These are phyloP conservation scores for Poterioochromonas sp. DNA, from an alignment of 352 stramenopile species.

Conservation along the genomic window DNA sequence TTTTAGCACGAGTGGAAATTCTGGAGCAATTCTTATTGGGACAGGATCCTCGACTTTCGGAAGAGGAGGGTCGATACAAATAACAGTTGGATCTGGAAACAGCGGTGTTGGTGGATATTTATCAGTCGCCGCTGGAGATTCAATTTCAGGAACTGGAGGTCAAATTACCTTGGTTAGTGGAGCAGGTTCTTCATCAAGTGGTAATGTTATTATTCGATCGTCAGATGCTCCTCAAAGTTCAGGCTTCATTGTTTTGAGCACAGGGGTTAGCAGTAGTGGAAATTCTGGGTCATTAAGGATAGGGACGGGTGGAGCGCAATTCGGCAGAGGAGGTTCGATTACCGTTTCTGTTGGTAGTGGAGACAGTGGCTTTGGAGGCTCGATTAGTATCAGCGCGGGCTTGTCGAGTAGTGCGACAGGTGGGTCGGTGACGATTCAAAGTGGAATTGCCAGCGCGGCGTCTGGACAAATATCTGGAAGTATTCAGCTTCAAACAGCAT, in stretches of 20 bases:
- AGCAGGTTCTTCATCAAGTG: conserved; percentile 1
- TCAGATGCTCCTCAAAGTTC: neutral
- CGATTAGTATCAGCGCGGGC: conserved; percentile 53
- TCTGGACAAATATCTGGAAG: conserved; percentile 20
- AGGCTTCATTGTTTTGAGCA: conserved; percentile 33
- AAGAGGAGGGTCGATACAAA: conserved; percentile 60
- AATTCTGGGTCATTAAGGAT: neutral
- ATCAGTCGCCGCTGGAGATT: conserved; percentile 58
- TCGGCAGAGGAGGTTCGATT: neutral
- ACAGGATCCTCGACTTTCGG: conserved; percentile 39
- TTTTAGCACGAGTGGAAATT: conserved; percentile 21
- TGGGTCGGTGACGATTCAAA: conserved; percentile 62
- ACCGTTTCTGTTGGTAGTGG: conserved; percentile 33
- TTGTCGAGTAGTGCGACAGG: conserved; percentile 53
- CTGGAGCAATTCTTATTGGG: conserved; percentile 34
- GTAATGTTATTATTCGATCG: conserved; percentile 23
- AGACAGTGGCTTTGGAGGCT: conserved; percentile 48
- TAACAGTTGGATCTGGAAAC: conserved; percentile 66
- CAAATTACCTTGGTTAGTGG: conserved; percentile 1
- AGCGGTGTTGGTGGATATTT: conserved; percentile 68
- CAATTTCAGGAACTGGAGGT: conserved; percentile 37
- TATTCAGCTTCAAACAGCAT: conserved; percentile 30
- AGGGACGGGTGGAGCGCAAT: neutral
- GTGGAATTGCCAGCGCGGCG: conserved; percentile 42
- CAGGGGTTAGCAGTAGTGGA: neutral